Evolutionary conservation across 2,329 filamentous ascomycete genomes (phyloP).

Genomic region (Colletotrichum zoysiae): DNA sequence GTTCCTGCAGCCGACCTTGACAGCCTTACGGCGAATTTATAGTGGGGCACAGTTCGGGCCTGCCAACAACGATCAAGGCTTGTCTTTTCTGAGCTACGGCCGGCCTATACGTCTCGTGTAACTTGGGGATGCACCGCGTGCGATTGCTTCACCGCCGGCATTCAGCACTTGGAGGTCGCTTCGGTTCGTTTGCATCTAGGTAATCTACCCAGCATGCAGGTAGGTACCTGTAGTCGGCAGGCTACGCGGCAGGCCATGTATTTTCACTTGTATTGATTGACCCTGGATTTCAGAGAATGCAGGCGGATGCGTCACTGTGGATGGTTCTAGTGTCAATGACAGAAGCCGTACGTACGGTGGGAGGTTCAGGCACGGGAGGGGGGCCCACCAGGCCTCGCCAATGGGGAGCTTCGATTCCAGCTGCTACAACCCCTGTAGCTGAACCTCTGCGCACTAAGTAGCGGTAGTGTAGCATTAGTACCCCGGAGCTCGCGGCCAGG

Average conservation of each 20-base stretch:
- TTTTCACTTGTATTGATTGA: too few species aligned
- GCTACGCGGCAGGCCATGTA: too few species aligned
- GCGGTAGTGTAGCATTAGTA: constrained; percentile 13
- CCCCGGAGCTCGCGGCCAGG: constrained; percentile 32
- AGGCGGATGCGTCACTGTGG: neutral
- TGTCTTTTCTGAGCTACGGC: neutral
- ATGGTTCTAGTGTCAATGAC: neutral
- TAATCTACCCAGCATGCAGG: neutral
- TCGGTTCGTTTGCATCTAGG: neutral
- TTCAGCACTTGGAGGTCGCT: neutral
- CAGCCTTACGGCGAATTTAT: constrained; percentile 12
- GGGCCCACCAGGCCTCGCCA: constrained; percentile 16
- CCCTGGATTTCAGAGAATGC: neutral
- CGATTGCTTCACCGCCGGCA: too few species aligned
- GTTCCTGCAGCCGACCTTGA: constrained; percentile 13
- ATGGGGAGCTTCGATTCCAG: constrained; percentile 22
- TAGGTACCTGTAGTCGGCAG: neutral
- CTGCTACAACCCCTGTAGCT: constrained; percentile 18
- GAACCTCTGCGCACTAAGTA: constrained; percentile 15
- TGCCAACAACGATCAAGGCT: neutral
- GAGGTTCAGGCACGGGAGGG: neutral
- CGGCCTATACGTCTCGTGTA: neutral
- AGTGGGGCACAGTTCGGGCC: neutral
- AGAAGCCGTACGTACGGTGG: neutral
- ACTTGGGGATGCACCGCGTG: neutral